Percentiles rank a stretch among this genome's conserved stretches.
Conservation (phyloP, 2,329 filamentous ascomycete species). For the Lachnellula subtilissima region DNA sequence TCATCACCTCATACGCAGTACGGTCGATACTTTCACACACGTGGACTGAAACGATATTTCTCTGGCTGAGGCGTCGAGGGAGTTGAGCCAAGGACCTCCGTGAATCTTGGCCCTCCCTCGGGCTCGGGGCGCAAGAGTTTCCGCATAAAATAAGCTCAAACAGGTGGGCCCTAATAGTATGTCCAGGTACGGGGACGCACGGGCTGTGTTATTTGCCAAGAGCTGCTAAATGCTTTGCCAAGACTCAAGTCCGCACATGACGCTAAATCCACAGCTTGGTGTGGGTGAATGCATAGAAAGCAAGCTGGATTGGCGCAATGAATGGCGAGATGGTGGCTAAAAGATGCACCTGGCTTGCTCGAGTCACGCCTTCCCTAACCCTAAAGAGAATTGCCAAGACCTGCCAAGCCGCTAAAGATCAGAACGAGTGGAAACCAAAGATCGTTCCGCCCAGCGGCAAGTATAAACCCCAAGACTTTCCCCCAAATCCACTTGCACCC, state of each 20-base stretch:
- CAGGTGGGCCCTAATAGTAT: background rate
- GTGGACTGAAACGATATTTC: too few species aligned
- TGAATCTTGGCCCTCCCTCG: conserved; percentile 8
- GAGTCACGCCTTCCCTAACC: background rate
- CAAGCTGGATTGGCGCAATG: too few species aligned
- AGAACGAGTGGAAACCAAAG: conserved; percentile 5
- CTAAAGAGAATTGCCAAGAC: background rate
- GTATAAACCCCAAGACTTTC: conserved; percentile 3
- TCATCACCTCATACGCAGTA: too few species aligned
- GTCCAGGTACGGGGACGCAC: background rate
- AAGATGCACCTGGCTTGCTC: background rate
- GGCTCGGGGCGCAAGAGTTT: conserved; percentile 6
- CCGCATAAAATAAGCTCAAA: conserved; percentile 2
- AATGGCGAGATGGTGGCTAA: background rate
- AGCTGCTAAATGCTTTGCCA: background rate
- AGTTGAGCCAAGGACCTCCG: conserved; percentile 2
- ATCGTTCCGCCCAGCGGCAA: conserved; percentile 4
- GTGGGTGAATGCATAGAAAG: too few species aligned
- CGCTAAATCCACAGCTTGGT: background rate
- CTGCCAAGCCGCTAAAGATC: conserved; percentile 4
- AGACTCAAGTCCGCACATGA: background rate
- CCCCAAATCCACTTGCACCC: background rate
- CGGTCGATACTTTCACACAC: too few species aligned
- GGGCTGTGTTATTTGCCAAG: background rate
- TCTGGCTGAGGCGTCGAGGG: too few species aligned